phyloP scores from a whole-genome alignment of 352 stramenopile species.

The Globisporangium carolinianum region DNA sequence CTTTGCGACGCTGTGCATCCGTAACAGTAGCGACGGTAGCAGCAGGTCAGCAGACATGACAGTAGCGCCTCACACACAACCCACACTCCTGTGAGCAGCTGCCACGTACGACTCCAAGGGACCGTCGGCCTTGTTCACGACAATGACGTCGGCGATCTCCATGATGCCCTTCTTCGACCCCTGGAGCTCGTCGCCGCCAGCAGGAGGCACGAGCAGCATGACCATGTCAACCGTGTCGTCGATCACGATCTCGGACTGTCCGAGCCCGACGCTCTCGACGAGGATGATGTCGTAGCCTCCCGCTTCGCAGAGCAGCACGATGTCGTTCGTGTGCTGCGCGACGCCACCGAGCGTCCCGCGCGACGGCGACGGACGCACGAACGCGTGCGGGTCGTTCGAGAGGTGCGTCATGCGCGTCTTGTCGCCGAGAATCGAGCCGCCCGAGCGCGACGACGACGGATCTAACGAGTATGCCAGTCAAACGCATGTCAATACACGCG shows the following conservation, averaged over 20 bases:
- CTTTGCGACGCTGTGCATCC: constrained; percentile 42
- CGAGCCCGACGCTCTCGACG: constrained; percentile 96
- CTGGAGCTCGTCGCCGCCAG: constrained; percentile 95
- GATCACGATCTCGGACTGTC: constrained; percentile 97
- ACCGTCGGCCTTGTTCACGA: constrained; percentile 98
- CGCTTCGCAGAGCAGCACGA: constrained; percentile 92
- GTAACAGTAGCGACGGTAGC: neutral
- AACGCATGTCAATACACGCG: too few relatives aligned
- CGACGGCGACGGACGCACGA: constrained; percentile 90
- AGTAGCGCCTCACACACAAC: neutral
- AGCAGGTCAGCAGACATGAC: neutral
- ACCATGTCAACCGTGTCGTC: constrained; percentile 96
- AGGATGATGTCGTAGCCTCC: constrained; percentile 94
- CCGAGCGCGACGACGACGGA: constrained; percentile 92
- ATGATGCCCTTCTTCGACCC: constrained; percentile 99
- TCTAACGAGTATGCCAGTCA: constrained; percentile 34
- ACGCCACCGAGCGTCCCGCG: constrained; percentile 74
- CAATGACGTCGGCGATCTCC: constrained; percentile 95
- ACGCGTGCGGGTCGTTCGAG: constrained; percentile 87
- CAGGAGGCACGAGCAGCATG: constrained; percentile 92
- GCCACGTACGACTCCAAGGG: constrained; percentile 42
- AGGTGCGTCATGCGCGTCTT: constrained; percentile 97
- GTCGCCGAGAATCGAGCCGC: constrained; percentile 96
- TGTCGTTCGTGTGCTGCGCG: constrained; percentile 82
- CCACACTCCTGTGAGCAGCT: too few relatives aligned